Evolutionary conservation across 495 filamentous ascomycete genomes (phyloP).

Genomic region (Podospora pseudocomata): DNA sequence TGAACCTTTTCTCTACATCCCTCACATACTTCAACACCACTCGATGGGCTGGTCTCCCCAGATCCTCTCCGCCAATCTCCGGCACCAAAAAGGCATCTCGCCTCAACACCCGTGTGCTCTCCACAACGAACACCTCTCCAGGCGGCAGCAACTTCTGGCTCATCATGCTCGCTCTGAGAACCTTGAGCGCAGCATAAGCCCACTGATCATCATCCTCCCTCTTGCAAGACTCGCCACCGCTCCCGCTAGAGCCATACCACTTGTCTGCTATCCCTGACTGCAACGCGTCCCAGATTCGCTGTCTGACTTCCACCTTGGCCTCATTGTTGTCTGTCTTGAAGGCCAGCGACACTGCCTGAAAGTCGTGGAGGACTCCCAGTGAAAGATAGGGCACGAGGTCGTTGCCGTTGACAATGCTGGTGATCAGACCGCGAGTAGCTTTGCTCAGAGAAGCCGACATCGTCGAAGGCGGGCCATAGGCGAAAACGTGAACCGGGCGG

Average conservation of each 20-base stretch:
- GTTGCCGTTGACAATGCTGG: slow-evolving; percentile 66
- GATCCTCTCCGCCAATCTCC: slow-evolving; percentile 33
- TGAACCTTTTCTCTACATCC: slow-evolving; percentile 64
- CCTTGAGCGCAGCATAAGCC: slow-evolving; percentile 65
- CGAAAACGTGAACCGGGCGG: slow-evolving; percentile 72
- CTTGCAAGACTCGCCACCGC: background rate
- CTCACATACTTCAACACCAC: slow-evolving; percentile 63
- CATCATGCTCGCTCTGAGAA: slow-evolving; percentile 64
- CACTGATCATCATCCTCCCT: slow-evolving; percentile 60
- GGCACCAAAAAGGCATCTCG: slow-evolving; percentile 50
- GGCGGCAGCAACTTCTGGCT: slow-evolving; percentile 69
- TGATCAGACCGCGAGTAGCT: slow-evolving; percentile 71
- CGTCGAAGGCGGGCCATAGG: slow-evolving; percentile 70
- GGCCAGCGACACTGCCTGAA: slow-evolving; percentile 65
- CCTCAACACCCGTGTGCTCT: slow-evolving; percentile 58
- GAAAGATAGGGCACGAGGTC: slow-evolving; percentile 74
- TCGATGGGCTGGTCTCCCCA: slow-evolving; percentile 60
- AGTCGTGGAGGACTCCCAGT: slow-evolving; percentile 69
- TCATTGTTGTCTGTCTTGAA: slow-evolving; percentile 67
- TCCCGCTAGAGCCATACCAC: background rate
- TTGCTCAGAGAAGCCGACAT: slow-evolving; percentile 69
- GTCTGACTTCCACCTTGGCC: slow-evolving; percentile 61
- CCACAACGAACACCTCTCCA: slow-evolving; percentile 71
- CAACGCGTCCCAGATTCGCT: slow-evolving; percentile 62
- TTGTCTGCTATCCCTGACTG: slow-evolving; percentile 41